A percentile compares a stretch with the other conserved stretches of the same genome.
phyloP scores from a whole-genome alignment of 352 stramenopile genomes.

The Pythium brassicae region DNA sequence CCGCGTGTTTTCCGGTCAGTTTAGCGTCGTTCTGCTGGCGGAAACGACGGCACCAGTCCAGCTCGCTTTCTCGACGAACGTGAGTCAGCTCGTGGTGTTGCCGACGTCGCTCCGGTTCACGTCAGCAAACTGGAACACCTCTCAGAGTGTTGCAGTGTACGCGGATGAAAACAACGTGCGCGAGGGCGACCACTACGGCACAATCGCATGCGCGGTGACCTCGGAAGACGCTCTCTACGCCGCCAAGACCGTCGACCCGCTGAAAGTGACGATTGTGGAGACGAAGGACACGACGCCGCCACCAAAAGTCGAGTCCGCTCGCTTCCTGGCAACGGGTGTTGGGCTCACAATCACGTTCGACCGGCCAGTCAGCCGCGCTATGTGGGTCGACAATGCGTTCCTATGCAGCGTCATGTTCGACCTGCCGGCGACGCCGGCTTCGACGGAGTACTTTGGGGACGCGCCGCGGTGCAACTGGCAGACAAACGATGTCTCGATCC shows the following conservation, averaged over 20 bases:
- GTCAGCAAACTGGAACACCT: constrained; percentile 40
- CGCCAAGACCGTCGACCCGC: constrained; percentile 14
- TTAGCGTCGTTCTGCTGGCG: constrained; percentile 40
- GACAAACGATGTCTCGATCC: constrained; percentile 31
- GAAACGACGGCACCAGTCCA: constrained; percentile 38
- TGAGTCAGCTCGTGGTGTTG: constrained; percentile 33
- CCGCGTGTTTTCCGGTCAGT: constrained; percentile 37
- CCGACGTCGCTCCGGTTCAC: constrained; percentile 37
- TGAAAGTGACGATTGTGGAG: constrained; percentile 54
- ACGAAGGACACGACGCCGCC: constrained; percentile 55
- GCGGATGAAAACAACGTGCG: constrained; percentile 44
- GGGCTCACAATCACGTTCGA: constrained; percentile 45
- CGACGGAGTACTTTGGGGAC: constrained; percentile 33
- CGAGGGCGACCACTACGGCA: constrained; percentile 36
- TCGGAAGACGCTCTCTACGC: constrained; percentile 30
- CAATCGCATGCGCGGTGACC: constrained; percentile 23
- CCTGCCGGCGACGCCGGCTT: constrained; percentile 19
- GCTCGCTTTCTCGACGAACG: constrained; percentile 25
- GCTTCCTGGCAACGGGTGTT: constrained; percentile 47
- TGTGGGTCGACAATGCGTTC: constrained; percentile 30
- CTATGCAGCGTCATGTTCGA: constrained; percentile 53
- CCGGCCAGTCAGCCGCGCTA: constrained; percentile 32
- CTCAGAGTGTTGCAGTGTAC: constrained; percentile 30
- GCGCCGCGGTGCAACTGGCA: constrained; percentile 44
- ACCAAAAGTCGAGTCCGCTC: constrained; percentile 43